Conservation (phyloP, 2,329 filamentous ascomycete genomes). For the Exophiala bonariae region DNA sequence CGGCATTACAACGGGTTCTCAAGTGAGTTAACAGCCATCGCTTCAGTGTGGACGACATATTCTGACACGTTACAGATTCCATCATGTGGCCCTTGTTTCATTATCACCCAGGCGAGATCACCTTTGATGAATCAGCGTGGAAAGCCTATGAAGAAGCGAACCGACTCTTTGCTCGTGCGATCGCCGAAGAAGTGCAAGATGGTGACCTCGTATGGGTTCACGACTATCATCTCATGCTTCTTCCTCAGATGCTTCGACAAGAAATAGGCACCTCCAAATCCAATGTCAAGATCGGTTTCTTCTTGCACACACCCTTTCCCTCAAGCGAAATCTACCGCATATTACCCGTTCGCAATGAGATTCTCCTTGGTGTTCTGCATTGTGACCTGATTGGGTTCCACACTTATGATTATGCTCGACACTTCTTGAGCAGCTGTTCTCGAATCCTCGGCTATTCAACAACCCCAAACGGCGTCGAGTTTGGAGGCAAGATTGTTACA, state of each 20-base stretch:
- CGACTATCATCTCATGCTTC: slow-evolving; percentile 96
- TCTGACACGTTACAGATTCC: slow-evolving; percentile 61
- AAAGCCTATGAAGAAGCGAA: slow-evolving; percentile 91
- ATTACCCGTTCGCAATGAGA: slow-evolving; percentile 84
- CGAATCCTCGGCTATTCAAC: slow-evolving; percentile 74
- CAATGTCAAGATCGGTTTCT: slow-evolving; percentile 97
- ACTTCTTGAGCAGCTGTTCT: slow-evolving; percentile 96
- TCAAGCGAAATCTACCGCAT: slow-evolving; percentile 97
- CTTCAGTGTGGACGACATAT: neutral
- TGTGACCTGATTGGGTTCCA: slow-evolving; percentile 97
- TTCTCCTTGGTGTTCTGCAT: slow-evolving; percentile 82
- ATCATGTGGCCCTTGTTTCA: slow-evolving; percentile 99
- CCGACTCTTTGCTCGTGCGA: slow-evolving; percentile 82
- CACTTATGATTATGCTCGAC: slow-evolving; percentile 97
- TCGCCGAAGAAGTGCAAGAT: slow-evolving; percentile 84
- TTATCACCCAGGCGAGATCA: slow-evolving; percentile 97
- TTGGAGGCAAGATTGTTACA: slow-evolving; percentile 81
- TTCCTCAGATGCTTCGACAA: slow-evolving; percentile 91
- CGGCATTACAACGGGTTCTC: slow-evolving; percentile 98
- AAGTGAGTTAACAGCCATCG: slow-evolving; percentile 58
- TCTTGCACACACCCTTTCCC: slow-evolving; percentile 95
- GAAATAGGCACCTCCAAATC: slow-evolving; percentile 78
- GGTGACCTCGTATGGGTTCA: slow-evolving; percentile 97
- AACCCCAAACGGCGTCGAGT: slow-evolving; percentile 90
- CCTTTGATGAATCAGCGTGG: slow-evolving; percentile 95